Conservation (phyloP, 805 yeast genomes). For the Cyberlindnera misumaiensis region DNA sequence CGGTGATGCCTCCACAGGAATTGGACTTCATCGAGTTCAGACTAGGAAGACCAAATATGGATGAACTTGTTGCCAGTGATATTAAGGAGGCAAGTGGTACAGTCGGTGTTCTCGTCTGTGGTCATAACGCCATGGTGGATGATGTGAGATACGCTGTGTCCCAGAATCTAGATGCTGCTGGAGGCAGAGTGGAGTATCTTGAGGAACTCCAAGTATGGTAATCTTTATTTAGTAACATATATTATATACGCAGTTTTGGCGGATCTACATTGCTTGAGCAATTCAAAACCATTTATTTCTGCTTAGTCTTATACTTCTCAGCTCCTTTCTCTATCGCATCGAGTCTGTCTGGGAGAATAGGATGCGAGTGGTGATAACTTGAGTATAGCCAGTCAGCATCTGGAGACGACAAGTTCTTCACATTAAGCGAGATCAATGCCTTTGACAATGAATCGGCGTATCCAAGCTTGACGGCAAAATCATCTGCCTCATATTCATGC, state of each 20-base stretch:
- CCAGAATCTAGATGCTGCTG: constrained; percentile 23
- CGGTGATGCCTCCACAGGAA: constrained; percentile 8
- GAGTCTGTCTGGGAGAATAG: constrained; percentile 85
- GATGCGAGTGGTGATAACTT: constrained; percentile 86
- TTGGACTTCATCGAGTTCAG: constrained; percentile 30
- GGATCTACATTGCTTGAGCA: no score
- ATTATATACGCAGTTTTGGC: no score
- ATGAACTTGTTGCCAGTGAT: constrained; percentile 30
- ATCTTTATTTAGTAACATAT: neutral
- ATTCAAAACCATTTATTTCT: constrained; percentile 6
- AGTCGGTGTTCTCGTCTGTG: constrained; percentile 48
- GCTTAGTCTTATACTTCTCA: constrained; percentile 10
- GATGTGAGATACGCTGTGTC: constrained; percentile 39
- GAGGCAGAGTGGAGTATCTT: constrained; percentile 43
- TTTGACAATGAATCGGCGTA: constrained; percentile 59
- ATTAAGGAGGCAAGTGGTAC: constrained; percentile 30
- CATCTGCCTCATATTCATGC: constrained; percentile 92
- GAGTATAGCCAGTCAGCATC: constrained; percentile 88
- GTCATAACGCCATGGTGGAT: constrained; percentile 49
- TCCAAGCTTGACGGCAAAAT: constrained; percentile 71
- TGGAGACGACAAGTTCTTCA: constrained; percentile 77
- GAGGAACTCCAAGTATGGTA: constrained; percentile 59
- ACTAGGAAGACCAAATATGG: constrained; percentile 40
- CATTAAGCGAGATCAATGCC: constrained; percentile 69
- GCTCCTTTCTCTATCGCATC: constrained; percentile 49